These are phyloP conservation scores for Neocatenulostroma microsporum DNA, from an alignment of 2,329 filamentous ascomycete genomes.

Conservation along the genomic window DNA sequence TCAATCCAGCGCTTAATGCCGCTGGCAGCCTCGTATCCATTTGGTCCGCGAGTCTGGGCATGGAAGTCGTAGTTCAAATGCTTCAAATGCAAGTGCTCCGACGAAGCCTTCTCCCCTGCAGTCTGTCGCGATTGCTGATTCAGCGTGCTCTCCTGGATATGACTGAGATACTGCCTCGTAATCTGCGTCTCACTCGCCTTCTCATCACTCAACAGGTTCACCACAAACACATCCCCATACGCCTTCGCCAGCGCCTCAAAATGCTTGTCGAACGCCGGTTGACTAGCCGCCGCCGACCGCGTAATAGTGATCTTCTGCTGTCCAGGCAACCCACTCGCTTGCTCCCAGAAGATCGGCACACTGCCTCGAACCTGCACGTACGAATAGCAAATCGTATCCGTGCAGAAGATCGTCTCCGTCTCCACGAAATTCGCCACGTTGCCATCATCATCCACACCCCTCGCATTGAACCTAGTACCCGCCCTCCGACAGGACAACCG, in stretches of 20 bases:
- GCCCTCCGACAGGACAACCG: slow-evolving; percentile 83
- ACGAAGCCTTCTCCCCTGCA: slow-evolving; percentile 44
- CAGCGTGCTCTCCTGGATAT: slow-evolving; percentile 67
- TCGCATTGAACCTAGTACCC: slow-evolving; percentile 92
- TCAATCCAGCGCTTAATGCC: slow-evolving; percentile 73
- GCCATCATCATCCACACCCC: slow-evolving; percentile 94
- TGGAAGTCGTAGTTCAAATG: slow-evolving; percentile 94
- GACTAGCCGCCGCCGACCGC: slow-evolving; percentile 78
- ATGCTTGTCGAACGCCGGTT: slow-evolving; percentile 92
- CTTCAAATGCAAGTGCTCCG: slow-evolving; percentile 65
- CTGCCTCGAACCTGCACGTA: slow-evolving; percentile 90
- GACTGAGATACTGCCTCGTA: slow-evolving; percentile 68
- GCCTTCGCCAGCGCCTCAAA: slow-evolving; percentile 77
- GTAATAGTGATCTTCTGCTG: slow-evolving; percentile 94
- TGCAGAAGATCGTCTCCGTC: slow-evolving; percentile 85
- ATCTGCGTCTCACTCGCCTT: slow-evolving; percentile 83
- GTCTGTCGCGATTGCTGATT: slow-evolving; percentile 42
- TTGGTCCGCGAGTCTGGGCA: slow-evolving; percentile 78
- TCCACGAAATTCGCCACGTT: slow-evolving; percentile 99
- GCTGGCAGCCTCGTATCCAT: slow-evolving; percentile 83
- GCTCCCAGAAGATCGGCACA: slow-evolving; percentile 96
- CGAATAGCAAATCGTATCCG: slow-evolving; percentile 74
- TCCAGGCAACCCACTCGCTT: slow-evolving; percentile 76
- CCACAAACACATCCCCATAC: slow-evolving; percentile 85
- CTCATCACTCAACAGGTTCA: slow-evolving; percentile 86